A percentile compares a stretch with the other conserved stretches of the same genome.
Evolutionary conservation across 345 rosid genomes (phyloP).

Genomic region (Acer campestre): DNA sequence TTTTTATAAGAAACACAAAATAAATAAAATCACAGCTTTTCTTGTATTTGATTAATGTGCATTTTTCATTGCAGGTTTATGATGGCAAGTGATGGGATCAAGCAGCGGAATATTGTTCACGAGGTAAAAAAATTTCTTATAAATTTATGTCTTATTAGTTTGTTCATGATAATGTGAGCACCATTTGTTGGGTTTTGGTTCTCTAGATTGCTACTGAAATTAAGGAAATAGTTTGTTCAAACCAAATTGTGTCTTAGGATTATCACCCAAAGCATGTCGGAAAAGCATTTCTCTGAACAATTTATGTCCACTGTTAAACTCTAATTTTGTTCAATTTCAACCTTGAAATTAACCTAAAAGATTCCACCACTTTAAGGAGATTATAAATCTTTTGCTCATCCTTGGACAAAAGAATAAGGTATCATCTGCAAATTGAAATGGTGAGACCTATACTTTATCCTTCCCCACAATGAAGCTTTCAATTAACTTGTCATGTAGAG

Average conservation of each 20-base stretch:
- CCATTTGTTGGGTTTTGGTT: constrained; percentile 2
- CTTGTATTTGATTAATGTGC: constrained; percentile 11
- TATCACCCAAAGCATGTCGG: too few species aligned
- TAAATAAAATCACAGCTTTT: not conserved
- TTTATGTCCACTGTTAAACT: too few species aligned
- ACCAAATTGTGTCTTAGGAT: not conserved
- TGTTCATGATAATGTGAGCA: not conserved
- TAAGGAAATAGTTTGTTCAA: not conserved
- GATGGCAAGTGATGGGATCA: constrained; percentile 90
- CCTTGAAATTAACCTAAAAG: too few species aligned
- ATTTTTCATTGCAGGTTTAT: constrained; percentile 56
- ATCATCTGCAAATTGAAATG: too few species aligned
- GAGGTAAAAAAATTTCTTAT: constrained; percentile 44
- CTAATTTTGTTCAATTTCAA: too few species aligned
- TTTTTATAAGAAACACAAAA: not conserved
- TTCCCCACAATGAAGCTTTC: too few species aligned
- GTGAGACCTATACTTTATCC: too few species aligned
- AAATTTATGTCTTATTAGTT: constrained; percentile 1
- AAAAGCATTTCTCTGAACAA: too few species aligned
- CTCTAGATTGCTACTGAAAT: not conserved
- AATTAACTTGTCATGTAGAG: too few species aligned
- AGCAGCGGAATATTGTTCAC: constrained; percentile 53
- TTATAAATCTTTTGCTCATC: too few species aligned
- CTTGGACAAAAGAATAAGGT: too few species aligned
- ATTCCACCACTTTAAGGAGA: too few species aligned